Evolutionary conservation across 768 basidiomycete species (phyloP).

Genomic region (Astraeus odoratus): DNA sequence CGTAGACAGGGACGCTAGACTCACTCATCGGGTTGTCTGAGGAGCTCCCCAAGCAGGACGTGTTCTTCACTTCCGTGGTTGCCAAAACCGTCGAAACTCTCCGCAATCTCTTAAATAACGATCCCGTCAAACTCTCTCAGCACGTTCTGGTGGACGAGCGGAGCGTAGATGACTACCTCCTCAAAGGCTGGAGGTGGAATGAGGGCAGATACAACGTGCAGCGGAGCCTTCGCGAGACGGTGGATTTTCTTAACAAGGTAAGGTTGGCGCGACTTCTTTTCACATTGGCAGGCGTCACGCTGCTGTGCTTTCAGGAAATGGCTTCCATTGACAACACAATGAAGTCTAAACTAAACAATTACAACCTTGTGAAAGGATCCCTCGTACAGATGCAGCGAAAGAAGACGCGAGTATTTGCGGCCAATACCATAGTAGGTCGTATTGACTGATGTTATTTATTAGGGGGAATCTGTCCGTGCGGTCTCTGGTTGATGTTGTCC

Average conservation of each 20-base stretch:
- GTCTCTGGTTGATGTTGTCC: constrained; percentile 79
- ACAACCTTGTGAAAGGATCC: constrained; percentile 91
- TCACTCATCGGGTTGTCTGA: constrained; percentile 85
- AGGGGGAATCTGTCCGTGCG: constrained; percentile 95
- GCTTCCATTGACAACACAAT: constrained; percentile 88
- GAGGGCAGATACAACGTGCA: constrained; percentile 84
- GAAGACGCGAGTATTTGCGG: constrained; percentile 60
- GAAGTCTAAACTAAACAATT: constrained; percentile 85
- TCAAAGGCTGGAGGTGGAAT: constrained; percentile 91
- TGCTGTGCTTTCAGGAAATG: constrained; percentile 60
- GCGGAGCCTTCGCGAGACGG: constrained; percentile 73
- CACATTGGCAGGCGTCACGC: constrained; percentile 15
- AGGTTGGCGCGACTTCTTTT: constrained; percentile 12
- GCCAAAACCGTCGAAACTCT: constrained; percentile 94
- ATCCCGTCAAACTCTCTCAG: constrained; percentile 65
- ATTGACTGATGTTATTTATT: constrained; percentile 6
- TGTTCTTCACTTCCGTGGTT: constrained; percentile 78
- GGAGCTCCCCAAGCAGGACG: constrained; percentile 86
- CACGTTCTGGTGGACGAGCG: constrained; percentile 78
- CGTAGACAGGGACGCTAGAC: constrained; percentile 90
- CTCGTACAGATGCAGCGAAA: constrained; percentile 90
- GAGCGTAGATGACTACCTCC: constrained; percentile 69
- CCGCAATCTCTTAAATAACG: constrained; percentile 84
- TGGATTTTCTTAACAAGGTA: constrained; percentile 83
- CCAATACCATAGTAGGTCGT: constrained; percentile 1